These are phyloP conservation scores for Rutstroemia sp. DNA, from an alignment of 2,329 filamentous ascomycete species.

Conservation along the genomic window DNA sequence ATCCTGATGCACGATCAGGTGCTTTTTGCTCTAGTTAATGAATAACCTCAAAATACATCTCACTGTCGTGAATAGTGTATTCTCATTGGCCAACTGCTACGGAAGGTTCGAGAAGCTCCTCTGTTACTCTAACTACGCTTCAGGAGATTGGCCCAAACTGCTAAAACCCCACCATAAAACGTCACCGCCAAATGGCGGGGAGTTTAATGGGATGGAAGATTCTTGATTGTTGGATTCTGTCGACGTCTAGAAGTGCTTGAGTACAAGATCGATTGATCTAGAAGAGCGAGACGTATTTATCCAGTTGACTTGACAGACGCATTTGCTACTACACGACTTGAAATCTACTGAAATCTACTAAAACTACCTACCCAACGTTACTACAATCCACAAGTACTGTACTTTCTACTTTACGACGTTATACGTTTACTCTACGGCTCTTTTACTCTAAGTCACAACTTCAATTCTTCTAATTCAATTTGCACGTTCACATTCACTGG, in stretches of 20 bases:
- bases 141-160: not conserved
- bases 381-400: not conserved
- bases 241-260: no score
- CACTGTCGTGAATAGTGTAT: no score
- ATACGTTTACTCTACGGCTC: no score
- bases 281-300: not conserved
- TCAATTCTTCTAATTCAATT: no score
- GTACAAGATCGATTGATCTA: no score
- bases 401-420: no score
- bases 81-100: no score
- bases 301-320: not conserved
- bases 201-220: not conserved
- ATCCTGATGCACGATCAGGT: not conserved
- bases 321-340: not conserved
- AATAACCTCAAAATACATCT: no score
- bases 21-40: no score
- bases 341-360: not conserved
- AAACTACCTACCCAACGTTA: not conserved
- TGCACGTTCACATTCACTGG: no score
- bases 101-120: slow-evolving; percentile 1
- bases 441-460: no score
- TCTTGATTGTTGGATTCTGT: not conserved
- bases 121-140: not conserved
- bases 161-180: not conserved
- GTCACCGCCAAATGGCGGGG: not conserved